phyloP scores from a whole-genome alignment of 352 stramenopile species.

The Pythium oligandrum region DNA sequence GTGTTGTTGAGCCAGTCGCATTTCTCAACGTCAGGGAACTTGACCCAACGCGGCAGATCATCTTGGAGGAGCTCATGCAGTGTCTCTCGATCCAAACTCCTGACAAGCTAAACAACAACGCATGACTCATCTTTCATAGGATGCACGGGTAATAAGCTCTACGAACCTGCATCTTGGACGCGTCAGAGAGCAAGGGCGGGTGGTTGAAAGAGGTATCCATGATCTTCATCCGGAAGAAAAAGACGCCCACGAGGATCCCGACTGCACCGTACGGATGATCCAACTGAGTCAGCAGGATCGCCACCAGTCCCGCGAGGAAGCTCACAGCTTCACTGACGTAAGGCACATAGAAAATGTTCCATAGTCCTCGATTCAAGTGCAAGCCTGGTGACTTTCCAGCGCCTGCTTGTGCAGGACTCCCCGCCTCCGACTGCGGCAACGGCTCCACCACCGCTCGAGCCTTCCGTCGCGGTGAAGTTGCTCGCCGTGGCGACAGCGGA shows the following conservation, averaged over 20 bases:
- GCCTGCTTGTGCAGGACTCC: neutral
- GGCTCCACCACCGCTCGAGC: too few relatives aligned
- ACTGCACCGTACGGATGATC: conserved; percentile 17
- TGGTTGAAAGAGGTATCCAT: conserved; percentile 21
- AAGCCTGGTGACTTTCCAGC: conserved; percentile 13
- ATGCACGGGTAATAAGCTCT: neutral
- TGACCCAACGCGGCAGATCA: conserved; percentile 38
- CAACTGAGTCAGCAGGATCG: conserved; percentile 21
- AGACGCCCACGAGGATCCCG: conserved; percentile 21
- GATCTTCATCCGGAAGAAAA: conserved; percentile 36
- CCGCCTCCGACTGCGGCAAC: too few relatives aligned
- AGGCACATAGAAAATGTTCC: conserved; percentile 25
- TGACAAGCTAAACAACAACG: conserved; percentile 21
- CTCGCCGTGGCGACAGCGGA: conserved; percentile 7
- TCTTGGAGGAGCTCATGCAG: conserved; percentile 37
- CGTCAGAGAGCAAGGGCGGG: conserved; percentile 23
- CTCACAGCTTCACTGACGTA: conserved; percentile 26
- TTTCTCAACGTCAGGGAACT: conserved; percentile 43
- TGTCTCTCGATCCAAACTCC: conserved; percentile 31
- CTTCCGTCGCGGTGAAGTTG: neutral
- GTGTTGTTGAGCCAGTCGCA: conserved; percentile 42
- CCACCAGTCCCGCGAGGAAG: conserved; percentile 18
- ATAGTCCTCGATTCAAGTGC: conserved; percentile 24
- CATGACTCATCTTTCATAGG: neutral
- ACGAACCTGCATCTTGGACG: conserved; percentile 27